These are phyloP conservation scores for Prunus davidiana DNA, from an alignment of 306 rosid genomes.

Conservation along the genomic window DNA sequence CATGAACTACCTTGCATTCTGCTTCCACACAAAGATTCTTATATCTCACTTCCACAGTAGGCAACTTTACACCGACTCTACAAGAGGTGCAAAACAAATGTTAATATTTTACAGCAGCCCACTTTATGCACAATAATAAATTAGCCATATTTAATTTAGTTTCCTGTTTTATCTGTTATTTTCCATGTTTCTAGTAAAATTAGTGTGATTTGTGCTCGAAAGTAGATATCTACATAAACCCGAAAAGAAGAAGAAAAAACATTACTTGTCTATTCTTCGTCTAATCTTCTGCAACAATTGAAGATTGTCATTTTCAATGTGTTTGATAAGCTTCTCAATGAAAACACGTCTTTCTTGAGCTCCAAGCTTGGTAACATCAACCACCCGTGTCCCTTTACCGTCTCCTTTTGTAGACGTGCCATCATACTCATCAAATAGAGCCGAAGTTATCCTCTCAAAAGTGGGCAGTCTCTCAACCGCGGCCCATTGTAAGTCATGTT, in stretches of 20 bases:
- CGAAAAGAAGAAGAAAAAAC: not conserved
- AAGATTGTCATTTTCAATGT: slow-evolving; percentile 65
- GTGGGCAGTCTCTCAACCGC: slow-evolving; percentile 64
- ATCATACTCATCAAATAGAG: slow-evolving; percentile 46
- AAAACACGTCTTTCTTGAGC: slow-evolving; percentile 55
- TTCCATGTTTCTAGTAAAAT: too few relatives aligned
- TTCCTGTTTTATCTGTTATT: too few relatives aligned
- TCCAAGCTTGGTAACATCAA: slow-evolving; percentile 65
- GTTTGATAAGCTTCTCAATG: slow-evolving; percentile 64
- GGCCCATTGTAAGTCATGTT: slow-evolving; percentile 42
- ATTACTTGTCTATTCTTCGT: slow-evolving; percentile 54
- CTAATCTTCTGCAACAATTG: slow-evolving; percentile 47
- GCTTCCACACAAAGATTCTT: slow-evolving; percentile 63
- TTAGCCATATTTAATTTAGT: too few relatives aligned
- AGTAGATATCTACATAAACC: not conserved
- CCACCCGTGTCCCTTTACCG: slow-evolving; percentile 35
- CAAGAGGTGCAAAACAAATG: not conserved
- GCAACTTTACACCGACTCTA: slow-evolving; percentile 58
- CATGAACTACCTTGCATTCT: slow-evolving; percentile 55
- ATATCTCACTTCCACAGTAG: slow-evolving; percentile 65
- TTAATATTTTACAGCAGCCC: not conserved
- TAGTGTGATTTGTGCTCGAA: not conserved
- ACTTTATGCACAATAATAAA: too few relatives aligned
- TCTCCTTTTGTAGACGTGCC: slow-evolving; percentile 12
- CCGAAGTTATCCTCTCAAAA: slow-evolving; percentile 40